Conservation (phyloP, 345 rosid genomes). For the Jatropha curcas region DNA sequence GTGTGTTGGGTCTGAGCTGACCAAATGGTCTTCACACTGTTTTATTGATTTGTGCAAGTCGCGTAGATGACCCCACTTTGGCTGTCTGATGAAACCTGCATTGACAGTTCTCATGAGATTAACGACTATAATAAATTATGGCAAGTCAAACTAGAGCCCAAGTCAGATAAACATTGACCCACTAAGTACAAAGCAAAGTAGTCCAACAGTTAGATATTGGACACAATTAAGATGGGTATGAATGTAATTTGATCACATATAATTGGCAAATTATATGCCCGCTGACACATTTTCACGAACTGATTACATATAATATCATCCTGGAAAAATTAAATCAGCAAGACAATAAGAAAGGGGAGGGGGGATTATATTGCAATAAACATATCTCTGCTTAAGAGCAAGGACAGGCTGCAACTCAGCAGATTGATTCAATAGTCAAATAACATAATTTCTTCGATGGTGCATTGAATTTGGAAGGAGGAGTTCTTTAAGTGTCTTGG, state of each 20-base stretch:
- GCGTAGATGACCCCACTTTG: conserved; percentile 69
- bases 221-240: background rate
- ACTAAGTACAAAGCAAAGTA: background rate
- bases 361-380: background rate
- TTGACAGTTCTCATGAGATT: conserved; percentile 2
- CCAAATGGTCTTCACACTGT: conserved; percentile 53
- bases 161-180: background rate
- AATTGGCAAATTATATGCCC: background rate
- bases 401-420: conserved; percentile 5
- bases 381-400: background rate
- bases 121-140: background rate
- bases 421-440: background rate
- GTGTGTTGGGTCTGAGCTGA: conserved; percentile 48
- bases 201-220: background rate
- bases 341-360: background rate
- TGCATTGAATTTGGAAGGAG: background rate
- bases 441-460: background rate
- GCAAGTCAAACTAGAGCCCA: background rate
- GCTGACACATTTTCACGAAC: background rate
- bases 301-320: background rate
- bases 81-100: conserved; percentile 63
- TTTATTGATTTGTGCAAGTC: conserved; percentile 58
- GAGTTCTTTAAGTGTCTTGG: background rate
- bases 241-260: background rate
- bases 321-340: background rate